phyloP scores from a whole-genome alignment of 208 protist species.

The Acanthamoeba royreba region DNA sequence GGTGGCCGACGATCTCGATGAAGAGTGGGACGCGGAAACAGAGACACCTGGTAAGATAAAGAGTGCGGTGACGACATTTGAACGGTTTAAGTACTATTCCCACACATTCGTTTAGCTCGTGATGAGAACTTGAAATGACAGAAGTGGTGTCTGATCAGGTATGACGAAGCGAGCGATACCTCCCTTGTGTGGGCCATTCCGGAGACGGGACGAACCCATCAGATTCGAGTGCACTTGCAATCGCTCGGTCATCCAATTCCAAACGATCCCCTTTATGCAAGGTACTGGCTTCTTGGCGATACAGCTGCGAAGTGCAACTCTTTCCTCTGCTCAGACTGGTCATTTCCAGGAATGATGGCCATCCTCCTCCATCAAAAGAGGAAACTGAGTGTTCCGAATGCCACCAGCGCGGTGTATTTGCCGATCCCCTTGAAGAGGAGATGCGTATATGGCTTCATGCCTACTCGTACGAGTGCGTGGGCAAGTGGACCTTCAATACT shows the following conservation, averaged over 20 bases:
- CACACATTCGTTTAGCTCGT: background rate
- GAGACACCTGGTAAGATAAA: background rate
- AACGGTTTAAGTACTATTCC: background rate
- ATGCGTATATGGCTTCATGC: constrained; percentile 52
- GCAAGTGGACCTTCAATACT: constrained; percentile 9
- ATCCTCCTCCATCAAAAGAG: background rate
- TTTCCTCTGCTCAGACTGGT: background rate
- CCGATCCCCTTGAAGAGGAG: background rate
- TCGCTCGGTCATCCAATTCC: constrained; percentile 71
- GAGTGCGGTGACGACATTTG: background rate
- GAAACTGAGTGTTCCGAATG: background rate
- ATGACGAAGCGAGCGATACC: constrained; percentile 52
- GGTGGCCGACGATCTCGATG: background rate
- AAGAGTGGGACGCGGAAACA: background rate
- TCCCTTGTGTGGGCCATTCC: constrained; percentile 56
- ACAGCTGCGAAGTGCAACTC: no score
- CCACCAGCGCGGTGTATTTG: background rate
- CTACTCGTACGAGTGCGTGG: constrained; percentile 12
- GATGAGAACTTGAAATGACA: constrained; percentile 39
- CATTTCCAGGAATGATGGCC: background rate
- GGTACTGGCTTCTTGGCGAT: background rate
- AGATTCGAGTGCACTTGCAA: constrained; percentile 76
- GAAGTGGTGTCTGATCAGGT: background rate
- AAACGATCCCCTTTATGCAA: constrained; percentile 75
- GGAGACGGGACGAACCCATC: constrained; percentile 73